phyloP scores from a whole-genome alignment of 345 rosid genomes.

The Pseudoturritis turrita region DNA sequence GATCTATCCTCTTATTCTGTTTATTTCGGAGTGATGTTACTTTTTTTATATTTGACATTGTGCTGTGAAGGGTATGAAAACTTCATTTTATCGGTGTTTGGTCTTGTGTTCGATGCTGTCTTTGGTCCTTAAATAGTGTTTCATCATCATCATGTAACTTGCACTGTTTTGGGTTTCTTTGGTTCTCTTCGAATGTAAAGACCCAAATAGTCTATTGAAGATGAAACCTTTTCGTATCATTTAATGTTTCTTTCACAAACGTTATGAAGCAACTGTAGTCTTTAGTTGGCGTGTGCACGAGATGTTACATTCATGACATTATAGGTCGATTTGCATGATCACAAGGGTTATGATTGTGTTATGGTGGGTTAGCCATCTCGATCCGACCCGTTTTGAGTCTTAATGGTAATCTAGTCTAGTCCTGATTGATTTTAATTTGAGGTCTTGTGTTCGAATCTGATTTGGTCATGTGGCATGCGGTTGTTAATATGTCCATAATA shows the following conservation, averaged over 20 bases:
- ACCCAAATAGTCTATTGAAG: neutral
- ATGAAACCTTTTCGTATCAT: conserved; percentile 2
- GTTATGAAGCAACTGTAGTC: neutral
- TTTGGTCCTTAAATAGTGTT: conserved; percentile 4
- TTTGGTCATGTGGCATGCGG: neutral
- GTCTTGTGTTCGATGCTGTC: conserved; percentile 1
- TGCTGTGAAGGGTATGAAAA: conserved; percentile 23
- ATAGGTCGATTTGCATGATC: neutral
- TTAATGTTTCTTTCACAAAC: neutral
- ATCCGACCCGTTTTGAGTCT: neutral
- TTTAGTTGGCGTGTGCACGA: neutral
- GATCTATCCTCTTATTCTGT: conserved; percentile 3
- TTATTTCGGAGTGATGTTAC: conserved; percentile 3
- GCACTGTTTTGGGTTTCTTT: neutral
- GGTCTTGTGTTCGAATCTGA: neutral
- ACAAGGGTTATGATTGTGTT: neutral
- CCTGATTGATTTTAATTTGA: neutral
- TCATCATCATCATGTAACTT: neutral
- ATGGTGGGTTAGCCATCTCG: neutral
- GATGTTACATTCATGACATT: neutral
- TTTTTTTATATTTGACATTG: conserved; percentile 1
- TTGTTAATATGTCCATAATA: neutral
- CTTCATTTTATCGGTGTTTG: conserved; percentile 20
- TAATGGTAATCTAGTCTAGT: neutral
- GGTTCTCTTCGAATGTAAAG: neutral